Conservation (phyloP, 345 rosid species). For the Gynandropsis gynandra region DNA sequence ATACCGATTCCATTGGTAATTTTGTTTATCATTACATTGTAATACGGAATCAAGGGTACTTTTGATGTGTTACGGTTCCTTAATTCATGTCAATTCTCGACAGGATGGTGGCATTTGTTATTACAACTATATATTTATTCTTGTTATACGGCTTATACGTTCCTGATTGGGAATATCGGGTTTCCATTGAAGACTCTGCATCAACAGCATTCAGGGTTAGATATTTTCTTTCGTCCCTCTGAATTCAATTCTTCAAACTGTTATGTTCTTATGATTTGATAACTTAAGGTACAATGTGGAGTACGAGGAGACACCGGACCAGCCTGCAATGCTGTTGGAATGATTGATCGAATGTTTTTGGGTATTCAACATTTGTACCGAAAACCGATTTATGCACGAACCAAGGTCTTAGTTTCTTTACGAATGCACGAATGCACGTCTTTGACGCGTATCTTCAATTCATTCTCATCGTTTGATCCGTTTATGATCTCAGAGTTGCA, state of each 20-base stretch:
- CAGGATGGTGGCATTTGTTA: conserved; percentile 50
- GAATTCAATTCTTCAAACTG: neutral
- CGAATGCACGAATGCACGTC: neutral
- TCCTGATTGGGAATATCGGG: conserved; percentile 68
- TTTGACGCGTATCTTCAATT: neutral
- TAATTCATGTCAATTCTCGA: conserved; percentile 1
- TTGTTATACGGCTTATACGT: conserved; percentile 66
- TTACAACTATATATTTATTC: conserved; percentile 39
- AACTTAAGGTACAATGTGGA: conserved; percentile 67
- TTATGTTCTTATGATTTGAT: conserved; percentile 2
- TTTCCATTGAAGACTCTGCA: conserved; percentile 37
- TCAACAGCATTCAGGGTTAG: conserved; percentile 42
- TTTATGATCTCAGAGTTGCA: conserved; percentile 51
- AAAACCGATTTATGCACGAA: conserved; percentile 60
- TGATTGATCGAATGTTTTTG: conserved; percentile 64
- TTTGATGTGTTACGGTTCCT: conserved; percentile 17
- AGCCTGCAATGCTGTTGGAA: conserved; percentile 77
- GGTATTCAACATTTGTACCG: conserved; percentile 65
- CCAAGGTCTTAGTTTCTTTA: conserved; percentile 32
- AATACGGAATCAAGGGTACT: too few species aligned
- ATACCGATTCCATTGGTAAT: conserved; percentile 59
- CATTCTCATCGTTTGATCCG: conserved; percentile 11
- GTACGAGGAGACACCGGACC: conserved; percentile 75
- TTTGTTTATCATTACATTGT: too few species aligned
- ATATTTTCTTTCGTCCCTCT: conserved; percentile 2